These are phyloP conservation scores for Pseudevernia furfuracea DNA, from an alignment of 495 filamentous ascomycete genomes.

Conservation along the genomic window DNA sequence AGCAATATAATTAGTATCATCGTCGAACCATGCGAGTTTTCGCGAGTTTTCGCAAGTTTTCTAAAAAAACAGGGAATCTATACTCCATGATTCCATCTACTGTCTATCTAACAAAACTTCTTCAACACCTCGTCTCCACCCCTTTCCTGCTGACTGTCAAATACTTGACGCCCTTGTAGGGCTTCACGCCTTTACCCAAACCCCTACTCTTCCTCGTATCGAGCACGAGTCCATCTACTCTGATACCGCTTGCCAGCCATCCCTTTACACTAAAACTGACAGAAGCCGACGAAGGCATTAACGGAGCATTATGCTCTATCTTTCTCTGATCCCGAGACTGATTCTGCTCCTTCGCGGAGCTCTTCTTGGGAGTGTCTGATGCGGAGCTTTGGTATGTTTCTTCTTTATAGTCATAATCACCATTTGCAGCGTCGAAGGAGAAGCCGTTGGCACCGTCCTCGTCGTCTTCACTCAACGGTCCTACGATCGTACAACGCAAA, in stretches of 20 bases:
- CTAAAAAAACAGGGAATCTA: neutral
- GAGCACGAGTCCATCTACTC: conserved; percentile 79
- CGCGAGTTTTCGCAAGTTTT: too few relatives aligned
- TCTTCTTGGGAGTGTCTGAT: conserved; percentile 17
- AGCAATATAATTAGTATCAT: neutral
- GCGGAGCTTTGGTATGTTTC: conserved; percentile 22
- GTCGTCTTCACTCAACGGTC: conserved; percentile 51
- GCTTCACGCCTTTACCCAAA: conserved; percentile 77
- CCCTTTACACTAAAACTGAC: conserved; percentile 89
- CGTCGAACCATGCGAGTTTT: neutral
- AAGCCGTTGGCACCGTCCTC: conserved; percentile 44
- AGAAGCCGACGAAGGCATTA: conserved; percentile 85
- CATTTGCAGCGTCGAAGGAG: conserved; percentile 42
- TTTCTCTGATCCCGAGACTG: conserved; percentile 44
- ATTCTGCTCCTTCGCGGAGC: conserved; percentile 21
- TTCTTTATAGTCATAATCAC: conserved; percentile 44
- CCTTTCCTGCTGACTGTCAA: conserved; percentile 80
- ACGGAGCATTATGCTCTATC: conserved; percentile 61
- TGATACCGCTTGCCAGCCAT: conserved; percentile 91
- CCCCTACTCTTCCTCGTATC: conserved; percentile 81
- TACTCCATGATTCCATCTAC: neutral
- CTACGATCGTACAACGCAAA: conserved; percentile 71
- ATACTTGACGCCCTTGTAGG: conserved; percentile 98
- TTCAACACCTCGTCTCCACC: conserved; percentile 66
- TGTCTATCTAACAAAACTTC: neutral